A percentile compares a stretch with the other conserved stretches of the same genome.
phyloP scores from a whole-genome alignment of 805 yeast species.

The Yarrowia keelungensis region DNA sequence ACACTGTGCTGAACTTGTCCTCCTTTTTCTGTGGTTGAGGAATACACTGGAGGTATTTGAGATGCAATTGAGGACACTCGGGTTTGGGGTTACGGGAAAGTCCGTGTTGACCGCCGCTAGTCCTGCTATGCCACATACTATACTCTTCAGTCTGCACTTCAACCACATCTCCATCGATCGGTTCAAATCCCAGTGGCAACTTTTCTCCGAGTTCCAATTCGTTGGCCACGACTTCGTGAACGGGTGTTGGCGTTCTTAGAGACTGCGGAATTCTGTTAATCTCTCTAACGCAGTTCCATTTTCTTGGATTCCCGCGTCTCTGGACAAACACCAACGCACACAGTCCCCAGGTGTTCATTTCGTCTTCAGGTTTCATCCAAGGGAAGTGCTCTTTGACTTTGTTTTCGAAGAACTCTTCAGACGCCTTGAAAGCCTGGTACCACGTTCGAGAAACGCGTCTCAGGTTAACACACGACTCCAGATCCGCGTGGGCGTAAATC shows the following conservation, averaged over 20 bases:
- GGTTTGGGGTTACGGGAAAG: not conserved
- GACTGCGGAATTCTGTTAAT: not conserved
- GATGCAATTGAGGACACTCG: not conserved
- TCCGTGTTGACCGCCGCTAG: not conserved
- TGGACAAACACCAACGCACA: not conserved
- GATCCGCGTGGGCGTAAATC: not conserved
- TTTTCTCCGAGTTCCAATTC: not conserved
- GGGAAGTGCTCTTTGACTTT: conserved; percentile 2
- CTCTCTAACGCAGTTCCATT: not conserved
- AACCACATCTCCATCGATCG: not conserved
- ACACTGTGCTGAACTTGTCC: not conserved
- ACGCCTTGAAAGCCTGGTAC: not conserved
- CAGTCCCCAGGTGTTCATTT: conserved; percentile 3
- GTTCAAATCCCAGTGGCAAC: not conserved
- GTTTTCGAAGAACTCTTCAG: not conserved
- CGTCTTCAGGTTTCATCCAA: not conserved
- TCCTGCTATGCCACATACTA: not conserved
- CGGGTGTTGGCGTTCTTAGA: not conserved
- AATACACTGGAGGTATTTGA: not conserved
- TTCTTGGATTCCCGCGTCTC: not conserved
- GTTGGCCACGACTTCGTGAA: not conserved
- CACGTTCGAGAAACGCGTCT: not conserved
- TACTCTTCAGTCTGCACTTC: not conserved
- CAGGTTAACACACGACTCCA: conserved; percentile 2
- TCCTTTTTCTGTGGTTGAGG: not conserved